Evolutionary conservation across 2,329 filamentous ascomycete species (phyloP), one percentile per base, ranked within the genome.

Genomic region (Sarocladiaceae sp.): DNA sequence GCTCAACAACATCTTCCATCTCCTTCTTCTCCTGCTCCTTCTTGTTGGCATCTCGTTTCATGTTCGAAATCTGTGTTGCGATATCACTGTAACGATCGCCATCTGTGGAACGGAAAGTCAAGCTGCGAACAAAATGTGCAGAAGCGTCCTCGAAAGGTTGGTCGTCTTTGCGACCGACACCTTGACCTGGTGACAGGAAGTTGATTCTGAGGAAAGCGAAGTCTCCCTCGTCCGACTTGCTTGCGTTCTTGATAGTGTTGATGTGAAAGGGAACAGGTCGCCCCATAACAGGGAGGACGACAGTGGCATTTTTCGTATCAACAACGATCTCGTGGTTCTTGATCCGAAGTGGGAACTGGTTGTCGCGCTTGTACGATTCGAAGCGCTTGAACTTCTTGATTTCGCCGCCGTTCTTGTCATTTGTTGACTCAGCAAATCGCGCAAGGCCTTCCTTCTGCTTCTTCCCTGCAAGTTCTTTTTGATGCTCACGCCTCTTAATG

Each of bases 341-440:
- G 58, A 96, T 84, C 63, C 84, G 86, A 13, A 80, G 66, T 2
- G 94, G 94, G 51, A 99, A 84, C 68, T 97, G 93, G 61, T 95
- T 96, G 68, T 97, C 94, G 55, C 93, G 84, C 77, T 97, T 99
- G 75, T 99, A 99, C 0, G 94, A 99, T 70, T 99, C 94, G 65
- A 97, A 99, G 52, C 91, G 89, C 76, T 97, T 97, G 78, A 99
- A 97, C 72, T 93, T 96, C 78, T 97, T 97, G 67, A 95, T 87
- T 59, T 94, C 87, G n/a, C 86, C 85, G 29, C 93, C 94, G 63
- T 96, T 94, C 57, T 93, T 79, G 53, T 87, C 90, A 54, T 85
- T 87, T 0, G 88, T 92, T 1, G 89, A 88, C 63, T 96, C 90
- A 37, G 90, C 84, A 66, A 95, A 99, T 57, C 90, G 82, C 17